phyloP scores from a whole-genome alignment of 2,329 filamentous ascomycete genomes.

The Escovopsis weberi region DNA sequence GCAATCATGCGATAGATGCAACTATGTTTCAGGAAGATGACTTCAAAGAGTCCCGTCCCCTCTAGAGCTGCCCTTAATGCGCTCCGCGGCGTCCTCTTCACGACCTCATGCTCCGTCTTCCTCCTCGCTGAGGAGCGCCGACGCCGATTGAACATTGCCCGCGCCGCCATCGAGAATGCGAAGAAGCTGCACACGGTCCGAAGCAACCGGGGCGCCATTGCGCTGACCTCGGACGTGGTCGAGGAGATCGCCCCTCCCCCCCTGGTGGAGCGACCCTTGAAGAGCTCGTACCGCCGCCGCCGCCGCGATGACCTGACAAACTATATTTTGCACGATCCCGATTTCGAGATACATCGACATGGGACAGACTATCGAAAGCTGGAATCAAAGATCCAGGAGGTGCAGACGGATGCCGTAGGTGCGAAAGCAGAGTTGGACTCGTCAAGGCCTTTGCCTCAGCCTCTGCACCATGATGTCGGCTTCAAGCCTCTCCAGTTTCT shows the following conservation, averaged over 20 bases:
- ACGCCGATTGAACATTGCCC: slow-evolving; percentile 36
- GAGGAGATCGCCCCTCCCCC: slow-evolving; percentile 12
- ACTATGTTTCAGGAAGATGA: slow-evolving; percentile 25
- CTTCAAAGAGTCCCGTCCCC: slow-evolving; percentile 32
- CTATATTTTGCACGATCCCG: not conserved
- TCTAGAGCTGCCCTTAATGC: slow-evolving; percentile 41
- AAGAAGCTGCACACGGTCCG: slow-evolving; percentile 31
- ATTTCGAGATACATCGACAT: not conserved
- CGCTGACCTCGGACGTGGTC: slow-evolving; percentile 12
- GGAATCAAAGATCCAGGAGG: not conserved
- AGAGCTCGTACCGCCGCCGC: slow-evolving; percentile 16
- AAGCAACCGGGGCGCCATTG: slow-evolving; percentile 15
- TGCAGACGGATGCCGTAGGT: not conserved
- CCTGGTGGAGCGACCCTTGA: slow-evolving; percentile 7
- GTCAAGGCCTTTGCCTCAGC: not conserved
- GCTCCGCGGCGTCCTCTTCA: slow-evolving; percentile 39
- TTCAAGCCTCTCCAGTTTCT: not conserved
- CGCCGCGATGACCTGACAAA: slow-evolving; percentile 8
- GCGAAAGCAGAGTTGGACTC: no score
- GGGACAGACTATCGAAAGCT: not conserved
- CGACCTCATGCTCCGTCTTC: slow-evolving; percentile 42
- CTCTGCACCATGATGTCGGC: not conserved
- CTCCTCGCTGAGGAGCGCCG: slow-evolving; percentile 42
- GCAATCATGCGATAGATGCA: not conserved
- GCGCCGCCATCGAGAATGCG: slow-evolving; percentile 36